Percentiles rank a stretch among this genome's conserved stretches.
Conservation (phyloP, 495 filamentous ascomycete genomes). For the Penicillium waksmanii region DNA sequence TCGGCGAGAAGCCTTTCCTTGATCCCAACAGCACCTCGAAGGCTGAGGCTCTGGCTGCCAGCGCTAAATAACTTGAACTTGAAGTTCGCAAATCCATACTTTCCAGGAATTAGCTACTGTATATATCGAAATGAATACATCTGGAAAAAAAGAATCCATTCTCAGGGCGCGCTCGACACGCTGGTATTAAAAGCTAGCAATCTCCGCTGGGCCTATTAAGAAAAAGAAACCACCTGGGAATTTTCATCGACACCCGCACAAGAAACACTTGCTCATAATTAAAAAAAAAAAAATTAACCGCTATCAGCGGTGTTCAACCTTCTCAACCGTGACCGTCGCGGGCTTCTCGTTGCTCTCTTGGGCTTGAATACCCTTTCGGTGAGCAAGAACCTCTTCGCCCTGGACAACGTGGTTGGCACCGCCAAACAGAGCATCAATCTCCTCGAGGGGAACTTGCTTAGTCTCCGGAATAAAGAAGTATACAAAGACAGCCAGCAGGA, state of each 20-base stretch:
- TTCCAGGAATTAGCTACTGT: neutral
- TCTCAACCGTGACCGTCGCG: conserved; percentile 31
- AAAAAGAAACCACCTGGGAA: neutral
- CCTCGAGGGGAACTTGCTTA: conserved; percentile 67
- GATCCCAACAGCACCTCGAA: conserved; percentile 47
- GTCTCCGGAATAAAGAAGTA: conserved; percentile 78
- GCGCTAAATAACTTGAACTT: conserved; percentile 9
- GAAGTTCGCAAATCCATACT: neutral
- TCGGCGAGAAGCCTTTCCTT: conserved; percentile 70
- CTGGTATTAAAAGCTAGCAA: conserved; percentile 14
- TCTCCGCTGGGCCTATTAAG: neutral
- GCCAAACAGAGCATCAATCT: conserved; percentile 65
- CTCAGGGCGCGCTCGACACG: neutral
- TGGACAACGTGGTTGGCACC: conserved; percentile 61
- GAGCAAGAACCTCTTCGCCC: conserved; percentile 45
- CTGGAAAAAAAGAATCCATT: neutral
- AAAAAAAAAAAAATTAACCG: neutral
- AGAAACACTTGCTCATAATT: neutral
- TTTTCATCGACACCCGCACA: neutral
- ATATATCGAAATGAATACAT: neutral
- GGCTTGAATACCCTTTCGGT: conserved; percentile 30
- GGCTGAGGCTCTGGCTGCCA: conserved; percentile 34
- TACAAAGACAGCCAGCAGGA: conserved; percentile 68
- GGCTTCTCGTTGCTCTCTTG: conserved; percentile 32
- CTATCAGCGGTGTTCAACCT: conserved; percentile 15